phyloP scores from a whole-genome alignment of 495 filamentous ascomycete genomes.

The Alectoria sarmentosa region DNA sequence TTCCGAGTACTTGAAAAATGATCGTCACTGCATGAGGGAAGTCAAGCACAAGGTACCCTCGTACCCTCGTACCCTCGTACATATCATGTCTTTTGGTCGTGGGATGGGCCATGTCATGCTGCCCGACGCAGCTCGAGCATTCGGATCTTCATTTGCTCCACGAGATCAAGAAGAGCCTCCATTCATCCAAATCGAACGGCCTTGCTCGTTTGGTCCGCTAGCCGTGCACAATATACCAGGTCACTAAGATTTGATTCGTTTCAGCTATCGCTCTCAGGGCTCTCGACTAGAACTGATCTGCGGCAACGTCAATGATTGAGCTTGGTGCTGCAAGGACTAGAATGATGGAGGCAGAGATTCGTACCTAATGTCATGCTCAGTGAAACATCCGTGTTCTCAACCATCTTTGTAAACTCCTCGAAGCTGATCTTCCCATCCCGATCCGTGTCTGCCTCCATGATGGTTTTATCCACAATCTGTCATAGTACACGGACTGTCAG shows the following conservation, averaged over 20 bases:
- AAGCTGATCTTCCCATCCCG: slow-evolving; percentile 98
- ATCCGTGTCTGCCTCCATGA: slow-evolving; percentile 98
- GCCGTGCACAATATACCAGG: background rate
- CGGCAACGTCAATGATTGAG: background rate
- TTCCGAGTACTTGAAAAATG: background rate
- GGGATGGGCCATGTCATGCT: too few species aligned
- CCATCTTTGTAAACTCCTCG: slow-evolving; percentile 98
- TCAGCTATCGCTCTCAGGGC: background rate
- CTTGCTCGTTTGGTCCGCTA: background rate
- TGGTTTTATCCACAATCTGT: slow-evolving; percentile 90
- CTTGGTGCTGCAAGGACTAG: background rate
- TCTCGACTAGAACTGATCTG: slow-evolving; percentile 17
- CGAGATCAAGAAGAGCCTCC: too few species aligned
- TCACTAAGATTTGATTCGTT: background rate
- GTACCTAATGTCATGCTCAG: slow-evolving; percentile 97
- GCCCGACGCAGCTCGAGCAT: background rate
- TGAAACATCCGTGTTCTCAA: slow-evolving; percentile 93
- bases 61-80: too few species aligned
- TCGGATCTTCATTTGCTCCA: background rate
- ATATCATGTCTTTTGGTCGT: too few species aligned
- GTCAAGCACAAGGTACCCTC: too few species aligned
- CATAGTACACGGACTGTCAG: background rate
- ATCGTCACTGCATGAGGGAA: background rate
- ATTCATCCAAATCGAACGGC: background rate
- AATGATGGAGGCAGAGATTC: slow-evolving; percentile 22